Percentiles rank a stretch among this genome's conserved stretches.
phyloP scores from a whole-genome alignment of 2,329 filamentous ascomycete genomes.

The Monosporascus sp. region DNA sequence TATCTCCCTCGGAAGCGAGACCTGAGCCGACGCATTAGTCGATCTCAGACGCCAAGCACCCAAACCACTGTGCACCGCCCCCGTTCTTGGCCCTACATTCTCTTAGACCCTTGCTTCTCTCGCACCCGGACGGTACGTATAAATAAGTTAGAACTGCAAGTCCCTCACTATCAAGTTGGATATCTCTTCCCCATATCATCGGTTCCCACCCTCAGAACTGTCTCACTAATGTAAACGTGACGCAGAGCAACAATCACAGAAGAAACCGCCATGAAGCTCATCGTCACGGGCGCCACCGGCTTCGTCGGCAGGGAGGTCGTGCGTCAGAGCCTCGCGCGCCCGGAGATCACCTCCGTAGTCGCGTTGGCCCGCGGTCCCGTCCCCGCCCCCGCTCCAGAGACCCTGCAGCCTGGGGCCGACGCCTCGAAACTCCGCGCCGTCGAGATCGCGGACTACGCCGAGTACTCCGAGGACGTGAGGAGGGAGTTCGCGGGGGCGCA shows the following conservation, averaged over 20 bases:
- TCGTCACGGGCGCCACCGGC: neutral
- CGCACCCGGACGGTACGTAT: no score
- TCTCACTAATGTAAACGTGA: neutral
- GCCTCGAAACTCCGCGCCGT: constrained; percentile 35
- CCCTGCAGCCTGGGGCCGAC: constrained; percentile 18
- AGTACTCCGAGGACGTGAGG: constrained; percentile 35
- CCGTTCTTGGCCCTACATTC: no score
- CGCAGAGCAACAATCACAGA: neutral
- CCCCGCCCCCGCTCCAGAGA: constrained; percentile 15
- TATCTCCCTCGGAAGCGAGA: no score
- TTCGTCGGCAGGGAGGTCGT: constrained; percentile 39
- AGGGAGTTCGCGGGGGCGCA: constrained; percentile 34
- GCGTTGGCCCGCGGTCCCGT: constrained; percentile 36
- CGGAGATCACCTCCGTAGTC: constrained; percentile 34
- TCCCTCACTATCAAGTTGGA: no score
- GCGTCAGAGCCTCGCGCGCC: constrained; percentile 34
- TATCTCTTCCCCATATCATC: no score
- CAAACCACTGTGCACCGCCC: no score
- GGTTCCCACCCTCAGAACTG: no score
- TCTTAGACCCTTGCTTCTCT: no score
- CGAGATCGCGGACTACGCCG: constrained; percentile 33
- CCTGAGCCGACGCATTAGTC: no score
- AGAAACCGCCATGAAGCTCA: neutral
- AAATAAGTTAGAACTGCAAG: no score
- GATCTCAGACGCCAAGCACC: no score